Evolutionary conservation across 75 land plant genomes (phyloP).

Genomic region (Pinus taeda): DNA sequence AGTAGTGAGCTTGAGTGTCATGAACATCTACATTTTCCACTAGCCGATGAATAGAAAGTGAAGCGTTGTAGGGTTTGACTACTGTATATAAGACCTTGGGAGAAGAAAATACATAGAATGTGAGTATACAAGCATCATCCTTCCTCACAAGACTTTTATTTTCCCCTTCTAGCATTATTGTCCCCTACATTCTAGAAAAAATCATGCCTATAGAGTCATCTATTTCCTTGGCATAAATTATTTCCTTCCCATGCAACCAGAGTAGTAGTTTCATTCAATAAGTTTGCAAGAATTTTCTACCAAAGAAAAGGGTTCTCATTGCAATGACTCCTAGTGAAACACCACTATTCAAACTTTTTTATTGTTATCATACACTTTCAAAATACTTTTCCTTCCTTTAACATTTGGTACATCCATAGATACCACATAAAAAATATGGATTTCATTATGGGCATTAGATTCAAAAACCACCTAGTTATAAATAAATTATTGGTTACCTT

Average conservation of each 20-base stretch:
- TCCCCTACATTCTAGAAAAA: conserved; percentile 99
- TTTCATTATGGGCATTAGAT: neutral
- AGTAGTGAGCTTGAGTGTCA: too few relatives aligned
- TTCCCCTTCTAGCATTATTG: conserved; percentile 97
- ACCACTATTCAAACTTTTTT: conserved; percentile 84
- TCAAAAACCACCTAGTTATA: neutral
- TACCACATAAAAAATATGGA: conserved; percentile 37
- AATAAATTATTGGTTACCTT: neutral
- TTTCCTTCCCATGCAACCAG: conserved; percentile 80
- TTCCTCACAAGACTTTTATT: conserved; percentile 74
- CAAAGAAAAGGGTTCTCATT: conserved; percentile 98
- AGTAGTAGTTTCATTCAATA: conserved; percentile 95
- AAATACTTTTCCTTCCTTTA: conserved; percentile 85
- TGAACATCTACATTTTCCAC: too few relatives aligned
- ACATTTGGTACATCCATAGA: conserved; percentile 94
- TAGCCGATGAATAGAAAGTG: too few relatives aligned
- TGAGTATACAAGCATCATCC: too few relatives aligned
- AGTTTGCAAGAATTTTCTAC: conserved; percentile 96
- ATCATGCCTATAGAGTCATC: conserved; percentile 98
- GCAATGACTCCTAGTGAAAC: conserved; percentile 93
- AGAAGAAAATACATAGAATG: too few relatives aligned
- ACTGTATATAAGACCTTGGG: too few relatives aligned
- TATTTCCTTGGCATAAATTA: conserved; percentile 88
- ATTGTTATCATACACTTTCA: conserved; percentile 89
- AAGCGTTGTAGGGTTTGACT: too few relatives aligned